phyloP scores from a whole-genome alignment of 352 stramenopile species.

The Pythium oligandrum region DNA sequence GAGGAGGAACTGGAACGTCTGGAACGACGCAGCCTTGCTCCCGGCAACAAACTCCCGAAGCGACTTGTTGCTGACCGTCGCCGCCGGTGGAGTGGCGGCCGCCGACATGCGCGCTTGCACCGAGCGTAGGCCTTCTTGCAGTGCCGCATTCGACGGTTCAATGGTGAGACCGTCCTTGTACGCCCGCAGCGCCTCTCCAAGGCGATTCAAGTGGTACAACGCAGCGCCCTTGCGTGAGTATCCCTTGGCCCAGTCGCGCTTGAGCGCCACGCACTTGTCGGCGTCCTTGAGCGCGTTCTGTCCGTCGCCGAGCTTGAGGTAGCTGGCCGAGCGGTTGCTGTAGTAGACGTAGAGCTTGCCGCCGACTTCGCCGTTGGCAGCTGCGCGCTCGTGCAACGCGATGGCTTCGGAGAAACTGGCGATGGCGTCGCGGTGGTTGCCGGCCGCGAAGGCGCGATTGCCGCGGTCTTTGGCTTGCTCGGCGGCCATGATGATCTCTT shows the following conservation, averaged over 20 bases:
- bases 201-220: conserved; percentile 60
- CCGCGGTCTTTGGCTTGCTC: conserved; percentile 87
- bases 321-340: conserved; percentile 81
- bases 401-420: conserved; percentile 77
- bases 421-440: conserved; percentile 64
- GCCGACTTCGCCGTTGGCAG: conserved; percentile 20
- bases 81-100: conserved; percentile 7
- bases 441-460: conserved; percentile 72
- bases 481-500: conserved; percentile 44
- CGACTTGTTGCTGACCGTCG: conserved; percentile 26
- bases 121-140: conserved; percentile 60
- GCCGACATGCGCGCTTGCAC: conserved; percentile 49
- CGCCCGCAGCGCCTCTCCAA: conserved; percentile 63
- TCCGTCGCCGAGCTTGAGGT: conserved; percentile 77
- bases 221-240: conserved; percentile 83
- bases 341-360: conserved; percentile 54
- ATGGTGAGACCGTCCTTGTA: conserved; percentile 74
- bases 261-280: conserved; percentile 69
- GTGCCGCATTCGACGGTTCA: conserved; percentile 55
- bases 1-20: conserved; percentile 64
- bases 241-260: conserved; percentile 81
- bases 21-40: conserved; percentile 65
- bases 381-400: conserved; percentile 38
- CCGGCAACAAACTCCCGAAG: conserved; percentile 43
- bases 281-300: conserved; percentile 66